Base-by-base conservation (phyloP, 305 asterid genomes). In the Fraxinus floribunda region DNA sequence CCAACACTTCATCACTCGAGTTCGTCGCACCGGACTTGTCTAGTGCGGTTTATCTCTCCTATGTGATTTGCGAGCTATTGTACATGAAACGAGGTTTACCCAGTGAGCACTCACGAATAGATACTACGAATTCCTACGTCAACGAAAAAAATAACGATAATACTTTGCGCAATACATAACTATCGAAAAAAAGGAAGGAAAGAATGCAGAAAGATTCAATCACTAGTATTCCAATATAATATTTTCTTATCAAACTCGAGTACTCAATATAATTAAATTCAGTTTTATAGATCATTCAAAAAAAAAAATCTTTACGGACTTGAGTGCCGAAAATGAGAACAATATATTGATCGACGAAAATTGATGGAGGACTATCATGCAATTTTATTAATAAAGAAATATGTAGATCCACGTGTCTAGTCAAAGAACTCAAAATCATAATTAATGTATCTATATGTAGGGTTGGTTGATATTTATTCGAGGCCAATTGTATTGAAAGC, bases 381-480 rank as follows among this genome's bases (percentile, higher is more conserved):
- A 1, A 22, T 22, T 60, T 60, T 60, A 60, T 1, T 18, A 4
- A 18, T 18, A 66, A 66, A 1, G 15, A 11, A 68, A 26, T 11
- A 26, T 29, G 75, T 6, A 29, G 30, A 68, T 68, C 35, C 38
- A 68, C 20, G 38, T 68, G 75, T 24, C 20, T 29, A 29, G 38
- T 68, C 75, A 68, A 68, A 29, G 75, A 68, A 29, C n/a, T 24
- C 34, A 24, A 64, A 8, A 24, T 22, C 35, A 64, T 64, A 68
- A 79, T 60, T 79, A 74, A 83, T 72, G 83, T 18, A 11, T 57
- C 24, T 74, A 79, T 73, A 57, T 83, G 86, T 79, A 52, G 32
- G 80, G 78, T 83, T 72, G 83, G 79, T 74, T 76, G 77, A 68
- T 77, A 64, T 10, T 76, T 77, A 82, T 77, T 82, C 52, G 41